These are phyloP conservation scores for Pulveroboletus sp. DNA, from an alignment of 768 basidiomycete genomes.

Conservation along the genomic window DNA sequence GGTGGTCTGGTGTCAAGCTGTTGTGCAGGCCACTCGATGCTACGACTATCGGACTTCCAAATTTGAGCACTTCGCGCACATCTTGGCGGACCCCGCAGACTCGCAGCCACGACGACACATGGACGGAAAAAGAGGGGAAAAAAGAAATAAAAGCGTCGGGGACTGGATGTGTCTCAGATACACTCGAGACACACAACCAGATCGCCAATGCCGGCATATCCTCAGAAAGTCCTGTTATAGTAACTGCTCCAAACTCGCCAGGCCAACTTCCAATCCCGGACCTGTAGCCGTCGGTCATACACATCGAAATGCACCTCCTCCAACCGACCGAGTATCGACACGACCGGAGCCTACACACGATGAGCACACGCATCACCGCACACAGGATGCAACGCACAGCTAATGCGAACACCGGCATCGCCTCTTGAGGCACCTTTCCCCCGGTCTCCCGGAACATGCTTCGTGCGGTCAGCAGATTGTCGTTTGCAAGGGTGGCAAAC, in stretches of 20 bases:
- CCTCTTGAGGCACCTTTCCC: constrained; percentile 51
- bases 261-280: constrained; percentile 74
- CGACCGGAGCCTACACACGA: constrained; percentile 57
- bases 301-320: constrained; percentile 72
- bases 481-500: constrained; percentile 78
- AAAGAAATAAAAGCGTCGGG: neutral
- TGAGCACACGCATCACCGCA: constrained; percentile 2
- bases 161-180: neutral
- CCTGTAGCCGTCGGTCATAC: constrained; percentile 61
- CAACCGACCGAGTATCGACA: constrained; percentile 59
- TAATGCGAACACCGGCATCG: constrained; percentile 69
- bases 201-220: constrained; percentile 32
- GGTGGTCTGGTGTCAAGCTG: constrained; percentile 34
- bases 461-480: constrained; percentile 73
- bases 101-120: constrained; percentile 17
- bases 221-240: constrained; percentile 40
- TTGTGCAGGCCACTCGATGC: constrained; percentile 28
- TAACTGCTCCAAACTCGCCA: constrained; percentile 65
- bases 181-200: constrained; percentile 3
- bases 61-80: constrained; percentile 28
- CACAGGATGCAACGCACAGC: constrained; percentile 49
- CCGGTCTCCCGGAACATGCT: constrained; percentile 59
- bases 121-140: neutral
- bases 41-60: constrained; percentile 36
- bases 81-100: constrained; percentile 31